Evolutionary conservation across 2,329 filamentous ascomycete genomes (phyloP).

Genomic region (Lizonia empirigonia): DNA sequence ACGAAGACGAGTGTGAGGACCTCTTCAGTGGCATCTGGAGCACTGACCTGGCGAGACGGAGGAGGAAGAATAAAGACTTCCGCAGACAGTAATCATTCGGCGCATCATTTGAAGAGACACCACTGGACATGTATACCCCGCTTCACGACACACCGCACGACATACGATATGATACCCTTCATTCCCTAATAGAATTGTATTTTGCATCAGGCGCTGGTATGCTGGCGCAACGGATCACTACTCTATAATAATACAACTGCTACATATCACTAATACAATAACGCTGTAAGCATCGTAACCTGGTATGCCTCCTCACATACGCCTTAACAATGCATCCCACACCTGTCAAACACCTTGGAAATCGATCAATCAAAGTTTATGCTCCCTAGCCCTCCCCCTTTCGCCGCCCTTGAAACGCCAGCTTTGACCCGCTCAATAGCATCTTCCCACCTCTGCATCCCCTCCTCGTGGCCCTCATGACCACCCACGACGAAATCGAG

Average conservation of each 20-base stretch:
- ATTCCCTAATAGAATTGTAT: not conserved
- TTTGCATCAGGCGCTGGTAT: not conserved
- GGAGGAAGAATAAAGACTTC: slow-evolving; percentile 21
- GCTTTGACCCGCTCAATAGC: slow-evolving; percentile 50
- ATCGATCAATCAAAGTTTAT: slow-evolving; percentile 42
- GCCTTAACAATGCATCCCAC: not conserved
- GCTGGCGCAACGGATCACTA: not conserved
- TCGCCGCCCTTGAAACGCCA: slow-evolving; percentile 51
- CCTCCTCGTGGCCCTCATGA: slow-evolving; percentile 14
- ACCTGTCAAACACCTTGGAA: not conserved
- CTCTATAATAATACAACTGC: not conserved
- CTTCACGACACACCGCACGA: not conserved
- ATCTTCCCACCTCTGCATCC: slow-evolving; percentile 40
- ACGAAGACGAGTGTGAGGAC: slow-evolving; percentile 71
- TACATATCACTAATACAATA: too few relatives aligned
- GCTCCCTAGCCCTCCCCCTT: slow-evolving; percentile 52
- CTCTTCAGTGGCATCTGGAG: slow-evolving; percentile 68
- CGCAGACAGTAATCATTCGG: slow-evolving; percentile 5
- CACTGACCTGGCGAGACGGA: slow-evolving; percentile 57
- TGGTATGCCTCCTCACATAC: not conserved
- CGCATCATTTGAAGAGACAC: too few relatives aligned
- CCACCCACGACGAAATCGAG: slow-evolving; percentile 49
- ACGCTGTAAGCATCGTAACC: too few relatives aligned
- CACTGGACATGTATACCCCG: not conserved
- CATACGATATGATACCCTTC: slow-evolving; percentile 6